Base-by-base conservation (phyloP, 345 rosid species). In the Eucalyptus cladocalyx region DNA sequence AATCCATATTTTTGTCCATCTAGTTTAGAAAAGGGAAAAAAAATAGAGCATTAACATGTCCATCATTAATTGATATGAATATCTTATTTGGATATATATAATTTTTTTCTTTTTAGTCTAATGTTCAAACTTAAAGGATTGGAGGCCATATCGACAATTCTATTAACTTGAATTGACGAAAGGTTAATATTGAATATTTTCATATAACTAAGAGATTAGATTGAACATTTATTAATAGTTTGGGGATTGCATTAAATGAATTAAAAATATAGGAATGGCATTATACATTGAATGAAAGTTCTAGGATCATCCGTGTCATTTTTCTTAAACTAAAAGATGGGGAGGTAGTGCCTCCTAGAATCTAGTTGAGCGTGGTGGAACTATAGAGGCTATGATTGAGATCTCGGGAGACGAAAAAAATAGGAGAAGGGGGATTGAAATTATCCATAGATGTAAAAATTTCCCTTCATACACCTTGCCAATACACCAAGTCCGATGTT, bases 261-360 rank as follows among this genome's bases (percentile, higher is more conserved):
- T 69, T 34, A 32, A 69, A 69, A 69, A 5, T 17, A 8, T 17
- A 32, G 1, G 4, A 17, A 17, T 17, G 24, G 5, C 2, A 69
- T 32, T 32, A 8, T 2, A 8, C 1, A 32, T 69, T 34, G 0
- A 0, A 69, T 9, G 2, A 17, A 69, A 69, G 1, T 34, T 32
- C 24, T 16, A 2, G 0, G 1, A 69, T 17, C 19, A 65, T 14
- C 0, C 0, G 5, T 62, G 1, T n/a, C 9, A 65, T 65, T 7
- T 30, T 30, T n/a, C 72, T 7, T 30, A 65, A 65, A 65, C 17
- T 13, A 13, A 65, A 65, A n/a, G 3, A 8, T 3, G 4, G 8
- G 72, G 10, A 65, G 19, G 72, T 7, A 8, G 37, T 65, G 19
- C 72, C 72, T 65, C 19, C 37, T n/a, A 60, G 15, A 65, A n/a